Evolutionary conservation across 495 filamentous ascomycete genomes (phyloP).

Genomic region (Lepraria neglecta): DNA sequence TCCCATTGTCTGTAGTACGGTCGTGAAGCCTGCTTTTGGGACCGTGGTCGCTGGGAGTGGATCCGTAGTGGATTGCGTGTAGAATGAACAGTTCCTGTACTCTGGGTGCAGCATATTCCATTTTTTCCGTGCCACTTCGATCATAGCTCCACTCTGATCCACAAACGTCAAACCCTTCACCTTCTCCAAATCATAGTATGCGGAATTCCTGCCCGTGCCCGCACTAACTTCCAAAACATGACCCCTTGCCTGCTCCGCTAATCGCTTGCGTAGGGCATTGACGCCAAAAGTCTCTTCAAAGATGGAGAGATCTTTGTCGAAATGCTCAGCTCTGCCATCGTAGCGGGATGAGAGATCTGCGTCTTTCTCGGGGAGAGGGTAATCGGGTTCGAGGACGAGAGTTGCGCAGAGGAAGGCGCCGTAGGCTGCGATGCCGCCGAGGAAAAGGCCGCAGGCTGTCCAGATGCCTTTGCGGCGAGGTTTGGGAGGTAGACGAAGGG

Average conservation of each 20-base stretch:
- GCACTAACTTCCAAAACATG: slow-evolving; percentile 84
- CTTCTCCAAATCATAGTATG: slow-evolving; percentile 57
- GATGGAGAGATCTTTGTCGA: slow-evolving; percentile 58
- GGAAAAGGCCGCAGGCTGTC: slow-evolving; percentile 35
- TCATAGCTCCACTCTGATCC: slow-evolving; percentile 59
- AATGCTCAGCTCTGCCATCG: slow-evolving; percentile 50
- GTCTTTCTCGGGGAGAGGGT: slow-evolving; percentile 16
- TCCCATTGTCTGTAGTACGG: slow-evolving; percentile 86
- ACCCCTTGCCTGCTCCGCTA: slow-evolving; percentile 59
- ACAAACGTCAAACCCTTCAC: slow-evolving; percentile 52
- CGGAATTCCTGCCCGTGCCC: slow-evolving; percentile 83
- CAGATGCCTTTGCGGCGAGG: slow-evolving; percentile 23
- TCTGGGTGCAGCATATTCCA: slow-evolving; percentile 46
- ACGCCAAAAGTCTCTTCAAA: slow-evolving; percentile 64
- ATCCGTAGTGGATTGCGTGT: slow-evolving; percentile 34
- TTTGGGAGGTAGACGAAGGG: not conserved
- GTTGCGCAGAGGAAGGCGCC: slow-evolving; percentile 47
- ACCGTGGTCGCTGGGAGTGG: slow-evolving; percentile 27
- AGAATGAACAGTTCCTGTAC: slow-evolving; percentile 42
- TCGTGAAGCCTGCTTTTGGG: slow-evolving; percentile 56
- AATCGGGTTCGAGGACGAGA: slow-evolving; percentile 30
- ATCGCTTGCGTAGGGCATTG: slow-evolving; percentile 50
- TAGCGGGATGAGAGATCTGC: slow-evolving; percentile 51
- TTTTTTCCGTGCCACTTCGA: slow-evolving; percentile 53
- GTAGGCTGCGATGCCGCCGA: slow-evolving; percentile 46